Evolutionary conservation across 2,329 filamentous ascomycete genomes (phyloP), one percentile per base, ranked within the genome.

Genomic region (Claviceps sorghi): DNA sequence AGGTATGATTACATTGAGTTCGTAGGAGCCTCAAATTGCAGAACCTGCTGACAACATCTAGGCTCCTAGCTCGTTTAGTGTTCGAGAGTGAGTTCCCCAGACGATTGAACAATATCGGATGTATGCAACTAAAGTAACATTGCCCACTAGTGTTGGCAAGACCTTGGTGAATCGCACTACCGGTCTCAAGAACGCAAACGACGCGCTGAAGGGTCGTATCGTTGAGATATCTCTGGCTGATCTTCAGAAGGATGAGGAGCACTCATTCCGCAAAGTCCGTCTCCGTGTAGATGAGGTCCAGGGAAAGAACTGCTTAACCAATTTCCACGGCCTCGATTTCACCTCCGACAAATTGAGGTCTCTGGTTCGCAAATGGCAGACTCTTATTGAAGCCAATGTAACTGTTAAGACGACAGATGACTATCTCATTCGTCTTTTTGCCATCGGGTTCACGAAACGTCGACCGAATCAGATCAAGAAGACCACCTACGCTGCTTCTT

Each of bases 321-420:
- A 96, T 84, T 98, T 98, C 86, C 90, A 98, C 84, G 93, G 93
- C 65, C 84, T 98, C 72, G 93, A 98, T 79, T 97, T 98, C 86
- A 98, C 93, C 71, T 96, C 93, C 65, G 93, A 98, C 84, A 98
- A 98, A 83, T 86, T 98, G 67, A 88, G 93, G 71, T 97, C 93
- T 59, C 85, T 98, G 62, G 93, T 98, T 66, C 90, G 93, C 79
- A 98, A 98, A 81, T 98, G 93, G 93, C 93, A 98, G 78, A 85
- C 90, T 60, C 82, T 98, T 69, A 97, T 98, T 65, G 93, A 98
- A 83, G 93, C 93, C 80, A 98, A 98, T 75, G 84, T 97, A 69
- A 95, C 94, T 62, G 90, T 98, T 80, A 97, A 97, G 87, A 97
- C 93, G 67, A 97, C 93, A 72, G 93, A 98, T 72, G 93, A 98